phyloP scores from a whole-genome alignment of 352 stramenopile species.

The Blastocystis hominis region DNA sequence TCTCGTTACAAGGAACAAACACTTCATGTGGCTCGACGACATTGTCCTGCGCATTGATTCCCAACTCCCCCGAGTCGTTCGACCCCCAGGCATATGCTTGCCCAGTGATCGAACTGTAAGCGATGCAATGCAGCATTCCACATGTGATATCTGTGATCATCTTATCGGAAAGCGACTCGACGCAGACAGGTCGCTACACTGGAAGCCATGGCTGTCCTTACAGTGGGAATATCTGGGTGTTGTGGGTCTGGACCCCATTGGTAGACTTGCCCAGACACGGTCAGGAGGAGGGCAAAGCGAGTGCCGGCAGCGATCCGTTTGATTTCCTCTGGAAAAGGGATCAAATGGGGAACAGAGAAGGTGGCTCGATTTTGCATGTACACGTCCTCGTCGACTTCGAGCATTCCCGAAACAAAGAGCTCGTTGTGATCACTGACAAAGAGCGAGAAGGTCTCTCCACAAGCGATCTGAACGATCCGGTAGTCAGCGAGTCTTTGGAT shows the following conservation, averaged over 20 bases:
- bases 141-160: constrained; percentile 58
- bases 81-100: constrained; percentile 60
- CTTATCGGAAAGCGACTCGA: not conserved
- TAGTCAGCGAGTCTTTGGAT: not conserved
- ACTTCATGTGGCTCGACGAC: not conserved
- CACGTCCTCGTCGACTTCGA: not conserved
- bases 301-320: not conserved
- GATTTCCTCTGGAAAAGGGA: not conserved
- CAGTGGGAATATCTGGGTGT: not conserved
- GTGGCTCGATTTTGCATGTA: not conserved
- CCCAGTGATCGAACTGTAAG: constrained; percentile 59
- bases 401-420: not conserved
- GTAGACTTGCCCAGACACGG: not conserved
- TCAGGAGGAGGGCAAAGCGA: constrained; percentile 12
- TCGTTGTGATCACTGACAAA: constrained; percentile 5
- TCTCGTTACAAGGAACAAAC: not conserved
- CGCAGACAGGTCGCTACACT: constrained; percentile 55
- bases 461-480: not conserved
- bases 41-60: not conserved
- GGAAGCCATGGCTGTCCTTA: not conserved
- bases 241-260: not conserved
- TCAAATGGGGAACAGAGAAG: not conserved
- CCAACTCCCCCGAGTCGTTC: constrained; percentile 13
- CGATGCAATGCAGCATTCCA: constrained; percentile 60
- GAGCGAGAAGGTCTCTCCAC: constrained; percentile 30